phyloP scores from a whole-genome alignment of 371 early-diverging fungal species.

The Catenaria anguillulae region DNA sequence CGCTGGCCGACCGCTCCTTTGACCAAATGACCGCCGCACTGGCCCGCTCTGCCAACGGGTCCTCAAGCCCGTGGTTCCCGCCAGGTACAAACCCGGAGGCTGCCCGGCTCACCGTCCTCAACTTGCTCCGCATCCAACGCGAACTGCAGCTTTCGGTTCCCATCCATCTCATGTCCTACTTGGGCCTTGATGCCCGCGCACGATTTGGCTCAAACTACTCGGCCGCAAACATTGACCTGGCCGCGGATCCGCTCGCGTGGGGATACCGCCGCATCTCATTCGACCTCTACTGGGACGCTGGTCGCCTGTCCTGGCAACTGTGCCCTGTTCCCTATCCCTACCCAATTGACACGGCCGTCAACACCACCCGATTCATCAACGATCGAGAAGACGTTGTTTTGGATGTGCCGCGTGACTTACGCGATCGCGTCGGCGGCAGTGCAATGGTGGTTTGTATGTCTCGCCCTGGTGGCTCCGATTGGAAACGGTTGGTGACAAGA shows the following conservation, averaged over 20 bases:
- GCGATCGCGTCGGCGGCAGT: neutral
- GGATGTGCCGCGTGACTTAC: neutral
- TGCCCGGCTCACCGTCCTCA: neutral
- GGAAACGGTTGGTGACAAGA: neutral
- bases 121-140: neutral
- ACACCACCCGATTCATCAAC: neutral
- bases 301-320: neutral
- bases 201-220: neutral
- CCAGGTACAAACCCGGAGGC: too few relatives aligned
- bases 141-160: neutral
- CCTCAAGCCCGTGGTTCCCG: too few relatives aligned
- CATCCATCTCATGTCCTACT: neutral
- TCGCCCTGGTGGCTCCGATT: neutral
- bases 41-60: too few relatives aligned
- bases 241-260: neutral
- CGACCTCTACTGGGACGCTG: conserved; percentile 5
- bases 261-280: neutral
- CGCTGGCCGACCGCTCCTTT: too few relatives aligned
- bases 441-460: neutral
- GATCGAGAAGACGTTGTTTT: neutral
- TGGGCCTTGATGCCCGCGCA: neutral
- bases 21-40: too few relatives aligned
- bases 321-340: neutral
- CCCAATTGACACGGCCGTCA: neutral
- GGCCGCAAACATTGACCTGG: neutral